Percentiles rank a stretch among this genome's conserved stretches.
Conservation (phyloP, 768 basidiomycete genomes). For the Termitomyces sp. region DNA sequence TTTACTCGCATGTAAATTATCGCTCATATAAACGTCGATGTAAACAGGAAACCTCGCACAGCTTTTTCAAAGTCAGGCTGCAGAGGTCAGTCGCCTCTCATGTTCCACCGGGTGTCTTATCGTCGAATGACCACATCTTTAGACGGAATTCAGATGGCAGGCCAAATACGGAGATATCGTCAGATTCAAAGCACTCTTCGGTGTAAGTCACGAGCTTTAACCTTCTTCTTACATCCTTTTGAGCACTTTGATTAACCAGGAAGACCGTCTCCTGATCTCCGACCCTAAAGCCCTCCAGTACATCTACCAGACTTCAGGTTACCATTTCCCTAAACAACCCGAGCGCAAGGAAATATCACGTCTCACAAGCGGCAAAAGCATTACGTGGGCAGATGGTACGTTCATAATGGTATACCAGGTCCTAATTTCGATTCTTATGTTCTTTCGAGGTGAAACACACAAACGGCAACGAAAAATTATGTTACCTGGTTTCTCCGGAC, state of each 20-base stretch:
- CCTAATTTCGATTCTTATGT: background rate
- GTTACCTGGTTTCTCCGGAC: slow-evolving; percentile 39
- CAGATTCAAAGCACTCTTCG: slow-evolving; percentile 30
- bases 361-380: slow-evolving; percentile 26
- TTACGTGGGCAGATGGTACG: slow-evolving; percentile 37
- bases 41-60: slow-evolving; percentile 22
- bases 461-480: slow-evolving; percentile 42
- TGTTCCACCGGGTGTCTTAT: background rate
- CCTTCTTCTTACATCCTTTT: background rate
- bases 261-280: slow-evolving; percentile 37
- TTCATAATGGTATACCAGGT: background rate
- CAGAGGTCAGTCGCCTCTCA: slow-evolving; percentile 17
- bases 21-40: background rate
- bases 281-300: slow-evolving; percentile 45
- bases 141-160: slow-evolving; percentile 42
- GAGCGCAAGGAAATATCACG: slow-evolving; percentile 32
- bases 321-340: slow-evolving; percentile 35
- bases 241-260: slow-evolving; percentile 20
- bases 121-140: background rate
- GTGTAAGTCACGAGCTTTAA: slow-evolving; percentile 19
- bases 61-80: slow-evolving; percentile 27
- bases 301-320: slow-evolving; percentile 37
- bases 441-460: slow-evolving; percentile 30
- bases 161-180: slow-evolving; percentile 35
- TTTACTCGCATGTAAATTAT: background rate